phyloP scores from a whole-genome alignment of 176 grass and related monocot species.

The Lolium perenne region DNA sequence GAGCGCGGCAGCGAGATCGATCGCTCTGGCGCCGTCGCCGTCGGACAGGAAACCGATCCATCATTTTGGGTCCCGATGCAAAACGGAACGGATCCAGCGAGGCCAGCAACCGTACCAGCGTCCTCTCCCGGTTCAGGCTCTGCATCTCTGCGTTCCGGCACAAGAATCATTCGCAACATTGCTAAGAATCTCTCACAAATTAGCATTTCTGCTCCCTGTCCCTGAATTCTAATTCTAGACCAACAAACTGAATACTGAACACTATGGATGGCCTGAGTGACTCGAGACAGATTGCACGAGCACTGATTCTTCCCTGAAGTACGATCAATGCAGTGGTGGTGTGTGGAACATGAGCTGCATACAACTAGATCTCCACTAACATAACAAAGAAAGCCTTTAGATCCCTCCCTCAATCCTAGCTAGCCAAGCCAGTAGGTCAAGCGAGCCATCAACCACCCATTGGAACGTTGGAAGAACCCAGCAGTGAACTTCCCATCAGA shows the following conservation, averaged over 20 bases:
- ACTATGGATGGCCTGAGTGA: background rate
- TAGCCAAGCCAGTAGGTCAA: background rate
- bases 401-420: background rate
- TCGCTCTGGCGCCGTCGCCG: background rate
- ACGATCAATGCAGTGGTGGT: background rate
- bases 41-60: background rate
- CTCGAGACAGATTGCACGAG: background rate
- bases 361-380: constrained; percentile 35
- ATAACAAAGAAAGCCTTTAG: background rate
- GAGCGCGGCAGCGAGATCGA: constrained; percentile 13
- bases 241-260: background rate
- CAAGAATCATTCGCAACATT: background rate
- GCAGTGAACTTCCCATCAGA: background rate
- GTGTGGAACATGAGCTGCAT: constrained; percentile 14
- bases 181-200: no score
- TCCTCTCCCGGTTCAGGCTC: background rate
- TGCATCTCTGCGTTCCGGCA: background rate
- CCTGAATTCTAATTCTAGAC: background rate
- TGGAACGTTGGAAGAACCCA: constrained; percentile 10
- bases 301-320: background rate
- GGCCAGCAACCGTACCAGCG: background rate
- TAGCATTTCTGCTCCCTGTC: background rate
- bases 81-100: background rate
- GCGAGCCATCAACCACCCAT: background rate
- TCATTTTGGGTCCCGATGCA: background rate